Evolutionary conservation across 1,284 basidiomycete species (phyloP).

Genomic region (Sporisorium scitamineum): DNA sequence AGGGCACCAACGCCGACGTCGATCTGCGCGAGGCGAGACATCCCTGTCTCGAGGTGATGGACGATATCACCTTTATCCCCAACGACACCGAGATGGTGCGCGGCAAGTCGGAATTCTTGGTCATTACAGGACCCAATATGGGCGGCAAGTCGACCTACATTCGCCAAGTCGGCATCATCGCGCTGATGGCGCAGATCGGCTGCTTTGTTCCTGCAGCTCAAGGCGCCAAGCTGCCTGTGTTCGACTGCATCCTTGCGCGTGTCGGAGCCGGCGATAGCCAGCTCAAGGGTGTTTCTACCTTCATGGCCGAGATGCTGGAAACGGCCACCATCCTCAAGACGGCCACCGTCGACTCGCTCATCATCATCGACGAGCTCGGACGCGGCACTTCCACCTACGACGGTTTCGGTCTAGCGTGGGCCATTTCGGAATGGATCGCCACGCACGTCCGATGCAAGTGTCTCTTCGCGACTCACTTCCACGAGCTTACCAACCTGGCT

Average conservation of each 20-base stretch:
- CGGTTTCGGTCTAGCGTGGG: constrained; percentile 98
- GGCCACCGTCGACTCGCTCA: constrained; percentile 89
- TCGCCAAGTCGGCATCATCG: constrained; percentile 85
- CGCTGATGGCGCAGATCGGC: constrained; percentile 93
- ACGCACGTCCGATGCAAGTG: constrained; percentile 81
- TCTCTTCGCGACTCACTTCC: constrained; percentile 97
- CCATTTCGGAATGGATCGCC: constrained; percentile 96
- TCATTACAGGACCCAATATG: constrained; percentile 76
- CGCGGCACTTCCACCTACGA: constrained; percentile 99
- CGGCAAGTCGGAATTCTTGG: constrained; percentile 85
- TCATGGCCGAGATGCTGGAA: constrained; percentile 99
- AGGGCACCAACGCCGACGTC: constrained; percentile 48
- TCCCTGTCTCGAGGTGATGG: constrained; percentile 95
- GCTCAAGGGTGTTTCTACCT: constrained; percentile 96
- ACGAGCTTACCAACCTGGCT: constrained; percentile 92
- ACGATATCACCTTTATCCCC: constrained; percentile 93
- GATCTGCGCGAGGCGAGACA: constrained; percentile 75
- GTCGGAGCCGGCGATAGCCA: constrained; percentile 98
- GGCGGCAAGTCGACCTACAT: constrained; percentile 64
- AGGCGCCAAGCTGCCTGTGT: constrained; percentile 84
- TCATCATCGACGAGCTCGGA: constrained; percentile 98
- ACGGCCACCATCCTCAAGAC: constrained; percentile 92
- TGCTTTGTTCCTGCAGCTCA: constrained; percentile 84
- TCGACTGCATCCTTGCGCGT: constrained; percentile 94
- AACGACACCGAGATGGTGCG: constrained; percentile 89